These are phyloP conservation scores for Mycena rosella DNA, from an alignment of 768 basidiomycete species.

Conservation along the genomic window DNA sequence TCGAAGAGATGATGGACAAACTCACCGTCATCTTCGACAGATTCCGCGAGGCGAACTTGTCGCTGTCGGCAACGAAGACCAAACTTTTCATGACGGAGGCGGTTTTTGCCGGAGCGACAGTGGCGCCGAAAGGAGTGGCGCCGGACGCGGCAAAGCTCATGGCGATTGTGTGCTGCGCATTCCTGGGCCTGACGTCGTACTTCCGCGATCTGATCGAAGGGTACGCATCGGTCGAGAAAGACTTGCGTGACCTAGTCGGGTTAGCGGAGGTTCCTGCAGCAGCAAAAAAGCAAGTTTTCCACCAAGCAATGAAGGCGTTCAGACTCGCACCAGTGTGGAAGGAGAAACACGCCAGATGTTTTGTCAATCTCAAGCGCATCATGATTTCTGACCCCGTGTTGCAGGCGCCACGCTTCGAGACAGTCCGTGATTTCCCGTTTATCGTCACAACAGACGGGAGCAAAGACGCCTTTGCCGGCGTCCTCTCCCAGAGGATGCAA, in stretches of 20 bases:
- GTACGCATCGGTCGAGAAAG: not conserved
- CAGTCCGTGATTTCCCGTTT: not conserved
- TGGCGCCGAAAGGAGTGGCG: slow-evolving; percentile 48
- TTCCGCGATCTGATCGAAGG: not conserved
- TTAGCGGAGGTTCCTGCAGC: not conserved
- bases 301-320: not conserved
- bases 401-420: not conserved
- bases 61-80: slow-evolving; percentile 50
- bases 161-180: slow-evolving; percentile 48
- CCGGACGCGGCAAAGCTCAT: slow-evolving; percentile 52
- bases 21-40: slow-evolving; percentile 2
- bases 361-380: not conserved
- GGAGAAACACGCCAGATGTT: not conserved
- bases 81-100: slow-evolving; percentile 50
- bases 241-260: not conserved
- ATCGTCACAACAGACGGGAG: not conserved
- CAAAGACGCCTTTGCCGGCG: not conserved
- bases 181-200: not conserved
- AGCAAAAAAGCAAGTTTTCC: not conserved
- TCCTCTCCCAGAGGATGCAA: slow-evolving; percentile 35
- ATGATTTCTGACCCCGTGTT: not conserved
- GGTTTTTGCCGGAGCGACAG: slow-evolving; percentile 48
- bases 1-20: not conserved
- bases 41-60: slow-evolving; percentile 44
- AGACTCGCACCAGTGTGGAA: not conserved